Conservation (phyloP, 176 grass and related monocot species). For the Hyparrhenia diplandra region DNA sequence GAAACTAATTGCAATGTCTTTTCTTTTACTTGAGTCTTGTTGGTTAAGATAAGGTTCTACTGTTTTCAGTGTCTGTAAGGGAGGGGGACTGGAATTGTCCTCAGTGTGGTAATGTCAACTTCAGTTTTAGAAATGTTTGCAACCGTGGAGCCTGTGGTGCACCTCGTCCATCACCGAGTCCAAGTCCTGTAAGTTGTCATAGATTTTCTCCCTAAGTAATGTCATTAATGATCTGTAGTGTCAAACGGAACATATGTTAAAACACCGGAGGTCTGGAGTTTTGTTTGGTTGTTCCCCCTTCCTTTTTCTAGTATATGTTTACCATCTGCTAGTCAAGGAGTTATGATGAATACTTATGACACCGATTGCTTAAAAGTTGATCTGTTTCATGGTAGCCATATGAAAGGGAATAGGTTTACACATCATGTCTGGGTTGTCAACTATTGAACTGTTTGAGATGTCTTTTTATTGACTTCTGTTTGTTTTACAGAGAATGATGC, state of each 20-base stretch:
- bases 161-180: slow-evolving; percentile 76
- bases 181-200: slow-evolving; percentile 75
- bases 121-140: slow-evolving; percentile 96
- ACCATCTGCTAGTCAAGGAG: not conserved
- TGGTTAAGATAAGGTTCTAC: slow-evolving; percentile 38
- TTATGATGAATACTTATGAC: not conserved
- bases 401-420: not conserved
- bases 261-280: not conserved
- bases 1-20: slow-evolving; percentile 15
- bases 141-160: slow-evolving; percentile 89
- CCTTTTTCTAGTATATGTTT: not conserved
- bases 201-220: slow-evolving; percentile 44
- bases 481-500: slow-evolving; percentile 58
- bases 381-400: not conserved
- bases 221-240: slow-evolving; percentile 43
- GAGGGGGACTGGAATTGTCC: slow-evolving; percentile 95
- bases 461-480: slow-evolving; percentile 16
- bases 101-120: slow-evolving; percentile 98
- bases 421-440: not conserved
- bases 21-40: slow-evolving; percentile 33
- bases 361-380: not conserved
- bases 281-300: not conserved
- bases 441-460: not conserved
- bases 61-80: slow-evolving; percentile 69
- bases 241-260: slow-evolving; percentile 2